These are phyloP conservation scores for Ustilago esculenta DNA, from an alignment of 1,284 basidiomycete genomes.

Conservation along the genomic window DNA sequence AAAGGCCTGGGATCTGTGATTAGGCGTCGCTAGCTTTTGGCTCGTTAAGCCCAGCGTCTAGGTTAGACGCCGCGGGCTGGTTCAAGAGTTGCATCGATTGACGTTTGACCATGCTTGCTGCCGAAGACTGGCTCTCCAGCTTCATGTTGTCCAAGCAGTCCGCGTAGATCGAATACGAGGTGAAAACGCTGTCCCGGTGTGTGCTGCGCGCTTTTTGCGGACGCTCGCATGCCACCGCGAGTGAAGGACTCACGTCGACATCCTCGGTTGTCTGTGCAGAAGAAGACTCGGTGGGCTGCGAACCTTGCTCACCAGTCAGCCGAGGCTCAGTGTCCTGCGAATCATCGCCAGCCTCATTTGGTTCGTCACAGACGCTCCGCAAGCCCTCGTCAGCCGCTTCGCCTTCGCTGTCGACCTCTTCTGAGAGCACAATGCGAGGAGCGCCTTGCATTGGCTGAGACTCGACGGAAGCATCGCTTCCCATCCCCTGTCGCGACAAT, in stretches of 20 bases:
- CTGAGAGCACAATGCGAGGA: constrained; percentile 30
- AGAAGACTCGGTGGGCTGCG: neutral
- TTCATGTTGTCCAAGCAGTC: constrained; percentile 50
- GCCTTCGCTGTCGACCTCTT: constrained; percentile 17
- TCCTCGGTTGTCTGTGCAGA: neutral
- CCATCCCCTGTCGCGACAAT: neutral
- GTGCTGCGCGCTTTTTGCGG: constrained; percentile 27
- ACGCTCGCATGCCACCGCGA: constrained; percentile 10
- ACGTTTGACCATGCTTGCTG: constrained; percentile 47
- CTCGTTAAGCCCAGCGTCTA: neutral
- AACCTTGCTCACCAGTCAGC: neutral
- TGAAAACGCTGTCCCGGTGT: constrained; percentile 49
- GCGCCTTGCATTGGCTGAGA: constrained; percentile 1
- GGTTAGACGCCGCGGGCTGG: neutral
- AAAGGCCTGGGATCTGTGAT: neutral
- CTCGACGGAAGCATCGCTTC: constrained; percentile 2
- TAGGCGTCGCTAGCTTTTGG: constrained; percentile 1
- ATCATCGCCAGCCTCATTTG: constrained; percentile 14
- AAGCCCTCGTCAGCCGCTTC: constrained; percentile 6
- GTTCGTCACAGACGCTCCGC: constrained; percentile 16
- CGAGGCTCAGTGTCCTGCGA: no score
- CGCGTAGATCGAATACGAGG: constrained; percentile 52
- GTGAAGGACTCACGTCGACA: neutral
- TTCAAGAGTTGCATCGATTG: constrained; percentile 29
- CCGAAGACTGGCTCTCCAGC: constrained; percentile 44